These are phyloP conservation scores for Sabuloglossum arenarium DNA, from an alignment of 495 filamentous ascomycete species.

Conservation along the genomic window DNA sequence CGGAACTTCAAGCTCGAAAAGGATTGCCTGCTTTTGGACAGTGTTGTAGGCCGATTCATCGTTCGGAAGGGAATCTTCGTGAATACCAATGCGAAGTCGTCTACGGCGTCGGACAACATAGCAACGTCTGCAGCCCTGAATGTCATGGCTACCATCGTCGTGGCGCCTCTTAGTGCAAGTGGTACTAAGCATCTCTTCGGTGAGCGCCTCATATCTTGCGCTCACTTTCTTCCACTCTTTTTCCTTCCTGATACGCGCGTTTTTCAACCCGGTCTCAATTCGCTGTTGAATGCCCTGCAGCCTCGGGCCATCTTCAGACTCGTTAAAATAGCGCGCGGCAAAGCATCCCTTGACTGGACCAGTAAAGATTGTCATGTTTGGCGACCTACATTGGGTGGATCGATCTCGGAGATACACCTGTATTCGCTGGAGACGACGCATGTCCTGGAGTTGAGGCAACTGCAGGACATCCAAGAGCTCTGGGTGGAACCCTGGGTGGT, in stretches of 20 bases:
- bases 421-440: conserved; percentile 26
- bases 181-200: conserved; percentile 13
- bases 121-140: conserved; percentile 18
- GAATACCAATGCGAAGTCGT: conserved; percentile 18
- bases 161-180: conserved; percentile 15
- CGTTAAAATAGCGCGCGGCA: conserved; percentile 23
- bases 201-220: conserved; percentile 19
- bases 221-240: conserved; percentile 19
- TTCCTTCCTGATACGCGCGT: conserved; percentile 16
- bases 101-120: conserved; percentile 11
- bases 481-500: conserved; percentile 21
- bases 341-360: conserved; percentile 21
- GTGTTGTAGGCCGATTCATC: conserved; percentile 9
- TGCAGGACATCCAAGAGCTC: conserved; percentile 30
- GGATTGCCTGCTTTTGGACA: conserved; percentile 9
- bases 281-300: conserved; percentile 13
- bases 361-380: conserved; percentile 22
- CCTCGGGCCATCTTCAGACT: conserved; percentile 8
- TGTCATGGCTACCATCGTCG: conserved; percentile 14
- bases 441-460: conserved; percentile 18
- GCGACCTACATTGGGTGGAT: conserved; percentile 4
- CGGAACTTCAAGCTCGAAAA: conserved; percentile 11
- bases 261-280: conserved; percentile 17
- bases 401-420: conserved; percentile 26
- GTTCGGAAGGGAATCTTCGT: conserved; percentile 26